Evolutionary conservation across 2,329 filamentous ascomycete species (phyloP).

Genomic region (Claviceps sp.): DNA sequence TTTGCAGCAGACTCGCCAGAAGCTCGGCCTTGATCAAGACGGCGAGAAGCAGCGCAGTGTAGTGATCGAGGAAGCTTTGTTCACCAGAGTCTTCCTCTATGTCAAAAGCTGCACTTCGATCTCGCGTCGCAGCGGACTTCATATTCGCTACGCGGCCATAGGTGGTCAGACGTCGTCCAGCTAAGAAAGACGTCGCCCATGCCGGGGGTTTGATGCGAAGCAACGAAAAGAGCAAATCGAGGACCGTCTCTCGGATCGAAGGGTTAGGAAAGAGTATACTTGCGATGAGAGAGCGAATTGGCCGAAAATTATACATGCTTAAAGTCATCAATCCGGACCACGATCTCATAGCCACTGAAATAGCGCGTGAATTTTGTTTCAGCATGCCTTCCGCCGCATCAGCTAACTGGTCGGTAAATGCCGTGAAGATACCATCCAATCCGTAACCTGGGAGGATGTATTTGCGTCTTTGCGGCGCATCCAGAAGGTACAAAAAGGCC

Average conservation of each 20-base stretch:
- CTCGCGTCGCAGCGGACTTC: conserved; percentile 43
- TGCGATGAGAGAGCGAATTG: conserved; percentile 65
- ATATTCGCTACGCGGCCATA: conserved; percentile 89
- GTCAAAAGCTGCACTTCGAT: conserved; percentile 35
- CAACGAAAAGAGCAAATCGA: conserved; percentile 71
- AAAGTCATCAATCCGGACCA: conserved; percentile 88
- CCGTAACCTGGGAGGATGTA: conserved; percentile 83
- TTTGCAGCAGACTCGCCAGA: conserved; percentile 44
- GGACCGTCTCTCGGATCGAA: conserved; percentile 56
- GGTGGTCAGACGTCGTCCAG: conserved; percentile 81
- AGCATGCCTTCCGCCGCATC: conserved; percentile 44
- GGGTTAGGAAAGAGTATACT: conserved; percentile 46
- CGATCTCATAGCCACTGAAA: conserved; percentile 77
- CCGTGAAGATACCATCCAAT: conserved; percentile 76
- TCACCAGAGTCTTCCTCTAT: conserved; percentile 55
- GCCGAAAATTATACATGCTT: conserved; percentile 75
- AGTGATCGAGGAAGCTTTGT: conserved; percentile 85
- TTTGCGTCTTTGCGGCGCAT: conserved; percentile 66
- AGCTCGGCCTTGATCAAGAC: conserved; percentile 74
- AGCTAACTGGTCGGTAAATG: conserved; percentile 72
- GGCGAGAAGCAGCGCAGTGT: conserved; percentile 76
- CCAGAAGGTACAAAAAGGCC: conserved; percentile 81
- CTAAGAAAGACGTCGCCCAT: conserved; percentile 92
- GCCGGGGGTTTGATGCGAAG: conserved; percentile 80
- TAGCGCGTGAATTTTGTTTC: conserved; percentile 83